Base-by-base conservation (phyloP, 768 basidiomycete species). In the Boletus vinaceobasis region DNA sequence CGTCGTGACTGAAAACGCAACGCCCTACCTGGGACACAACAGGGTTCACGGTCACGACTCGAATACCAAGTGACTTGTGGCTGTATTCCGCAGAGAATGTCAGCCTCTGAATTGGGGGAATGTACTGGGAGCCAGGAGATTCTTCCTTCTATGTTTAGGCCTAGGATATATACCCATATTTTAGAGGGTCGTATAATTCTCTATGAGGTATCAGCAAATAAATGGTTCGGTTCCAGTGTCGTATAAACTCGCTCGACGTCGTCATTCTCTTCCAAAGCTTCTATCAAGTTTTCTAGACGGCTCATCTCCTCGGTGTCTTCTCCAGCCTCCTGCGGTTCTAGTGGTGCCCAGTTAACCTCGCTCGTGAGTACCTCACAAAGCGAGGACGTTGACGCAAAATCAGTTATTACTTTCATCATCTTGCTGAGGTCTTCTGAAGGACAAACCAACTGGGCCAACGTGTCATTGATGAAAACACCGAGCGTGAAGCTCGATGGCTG, bases 221-320 rank as follows among this genome's bases (percentile, higher is more conserved):
- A 48, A 55, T 42, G 51, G 35, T 65, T 69, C 27, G 59, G 55
- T 39, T 78, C 78, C 50, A 77, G 55, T 26, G 77, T 82, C 43
- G 84, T 84, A 73, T 80, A 86, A 26, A 87, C 81, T 52, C 76
- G 76, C 52, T 81, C 69, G 13, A 79, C 79, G 62, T 87, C 86
- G 50, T 80, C 81, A 55, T 81, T 71, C 23, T 73, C 79, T 66
- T 85, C 83, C 47, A 88, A 66, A 5, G 74, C 77, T 40, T 79
- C 75, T 19, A 85, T 69, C 21, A 88, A 70, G 11, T 66, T 63
- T 32, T 73, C 71, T 8, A 87, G 63, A 44, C 71, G 73, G 29
- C 38, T 54, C 55, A 23, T 68, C 62, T 57, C 58, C 48, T 73
- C 69, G 29, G 69, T 60, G 7, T 82, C 80, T 27, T 76, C 75